A percentile compares a stretch with the other conserved stretches of the same genome.
phyloP scores from a whole-genome alignment of 2,329 filamentous ascomycete genomes.

The Lachnellula hyalina region DNA sequence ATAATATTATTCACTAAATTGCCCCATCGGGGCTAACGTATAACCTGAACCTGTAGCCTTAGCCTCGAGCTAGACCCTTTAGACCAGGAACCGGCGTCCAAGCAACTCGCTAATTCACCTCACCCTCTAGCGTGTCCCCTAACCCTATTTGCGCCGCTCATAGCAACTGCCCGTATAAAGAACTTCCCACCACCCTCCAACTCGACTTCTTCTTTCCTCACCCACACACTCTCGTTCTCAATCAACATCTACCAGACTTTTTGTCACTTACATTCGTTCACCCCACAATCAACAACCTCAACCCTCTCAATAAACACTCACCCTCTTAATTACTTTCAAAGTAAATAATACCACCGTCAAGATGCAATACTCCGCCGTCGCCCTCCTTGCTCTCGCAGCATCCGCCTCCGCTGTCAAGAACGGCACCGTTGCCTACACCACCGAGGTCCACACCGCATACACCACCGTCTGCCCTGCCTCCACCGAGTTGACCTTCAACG shows the following conservation, averaged over 20 bases:
- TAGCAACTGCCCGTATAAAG: slow-evolving; percentile 4
- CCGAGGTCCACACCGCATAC: slow-evolving; percentile 44
- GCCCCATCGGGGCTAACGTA: too few relatives aligned
- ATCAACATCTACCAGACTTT: slow-evolving; percentile 20
- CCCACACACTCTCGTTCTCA: slow-evolving; percentile 13
- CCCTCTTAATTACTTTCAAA: slow-evolving; percentile 20
- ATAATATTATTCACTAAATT: too few relatives aligned
- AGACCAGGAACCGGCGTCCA: not conserved
- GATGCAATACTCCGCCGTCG: slow-evolving; percentile 34
- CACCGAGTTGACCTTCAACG: slow-evolving; percentile 42
- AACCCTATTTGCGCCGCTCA: not conserved
- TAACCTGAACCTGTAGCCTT: not conserved
- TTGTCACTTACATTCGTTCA: slow-evolving; percentile 32
- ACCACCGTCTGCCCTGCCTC: slow-evolving; percentile 48
- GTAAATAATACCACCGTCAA: slow-evolving; percentile 30
- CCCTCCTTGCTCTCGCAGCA: slow-evolving; percentile 31
- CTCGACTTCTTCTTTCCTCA: slow-evolving; percentile 5
- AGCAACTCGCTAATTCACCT: not conserved
- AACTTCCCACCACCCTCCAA: slow-evolving; percentile 6
- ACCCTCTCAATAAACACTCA: slow-evolving; percentile 7
- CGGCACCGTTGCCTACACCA: slow-evolving; percentile 41
- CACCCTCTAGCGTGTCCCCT: not conserved
- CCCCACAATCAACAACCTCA: slow-evolving; percentile 16
- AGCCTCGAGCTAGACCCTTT: not conserved
- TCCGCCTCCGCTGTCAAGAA: slow-evolving; percentile 20